A percentile compares a stretch with the other conserved stretches of the same genome.
These are phyloP conservation scores for Brettanomyces custersianus DNA, from an alignment of 805 yeast genomes.

Conservation along the genomic window DNA sequence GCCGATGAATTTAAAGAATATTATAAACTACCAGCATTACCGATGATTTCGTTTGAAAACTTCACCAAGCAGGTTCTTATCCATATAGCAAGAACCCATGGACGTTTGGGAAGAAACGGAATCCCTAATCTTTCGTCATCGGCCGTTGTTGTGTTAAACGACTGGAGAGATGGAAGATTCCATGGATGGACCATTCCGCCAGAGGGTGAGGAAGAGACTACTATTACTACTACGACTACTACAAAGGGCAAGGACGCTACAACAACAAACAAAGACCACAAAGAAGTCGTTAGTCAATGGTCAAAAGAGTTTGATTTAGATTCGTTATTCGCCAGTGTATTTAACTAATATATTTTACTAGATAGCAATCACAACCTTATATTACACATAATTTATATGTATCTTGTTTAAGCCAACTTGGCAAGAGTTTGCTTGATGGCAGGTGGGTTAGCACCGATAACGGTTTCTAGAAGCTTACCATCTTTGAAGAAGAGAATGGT, in stretches of 20 bases:
- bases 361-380: neutral
- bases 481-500: slow-evolving; percentile 67
- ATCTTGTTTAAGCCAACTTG: slow-evolving; percentile 8
- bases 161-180: slow-evolving; percentile 96
- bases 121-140: slow-evolving; percentile 84
- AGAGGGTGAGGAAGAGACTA: slow-evolving; percentile 16
- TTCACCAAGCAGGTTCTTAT: slow-evolving; percentile 81
- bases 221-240: neutral
- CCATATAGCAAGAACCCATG: slow-evolving; percentile 87
- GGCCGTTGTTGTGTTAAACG: slow-evolving; percentile 72
- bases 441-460: slow-evolving; percentile 87
- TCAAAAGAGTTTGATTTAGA: slow-evolving; percentile 91
- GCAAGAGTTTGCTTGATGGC: slow-evolving; percentile 58
- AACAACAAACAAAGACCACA: slow-evolving; percentile 30
- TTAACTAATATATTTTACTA: slow-evolving; percentile 4
- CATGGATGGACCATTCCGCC: slow-evolving; percentile 79
- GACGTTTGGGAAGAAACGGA: slow-evolving; percentile 89
- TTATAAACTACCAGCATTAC: slow-evolving; percentile 75
- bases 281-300: slow-evolving; percentile 64
- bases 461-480: slow-evolving; percentile 71
- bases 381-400: neutral
- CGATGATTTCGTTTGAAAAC: slow-evolving; percentile 62
- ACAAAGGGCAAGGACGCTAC: slow-evolving; percentile 26
- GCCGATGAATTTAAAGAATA: slow-evolving; percentile 64
- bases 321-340: slow-evolving; percentile 50